phyloP scores from a whole-genome alignment of 495 filamentous ascomycete species.

The Penicillium canescens region DNA sequence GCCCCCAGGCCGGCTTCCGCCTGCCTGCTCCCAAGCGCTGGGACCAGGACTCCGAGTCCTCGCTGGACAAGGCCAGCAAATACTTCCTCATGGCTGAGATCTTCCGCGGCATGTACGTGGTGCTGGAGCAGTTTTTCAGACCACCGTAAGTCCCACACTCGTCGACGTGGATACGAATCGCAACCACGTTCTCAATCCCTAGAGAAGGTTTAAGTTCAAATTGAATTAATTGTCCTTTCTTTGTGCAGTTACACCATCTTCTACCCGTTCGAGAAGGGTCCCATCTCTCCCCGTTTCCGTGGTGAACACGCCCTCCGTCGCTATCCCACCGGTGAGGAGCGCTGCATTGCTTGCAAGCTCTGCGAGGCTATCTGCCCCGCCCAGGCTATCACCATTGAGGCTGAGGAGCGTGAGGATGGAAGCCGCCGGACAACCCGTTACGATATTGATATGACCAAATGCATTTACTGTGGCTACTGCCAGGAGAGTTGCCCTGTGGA shows the following conservation, averaged over 20 bases:
- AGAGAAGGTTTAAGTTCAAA: constrained; percentile 4
- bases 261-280: constrained; percentile 99
- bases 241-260: constrained; percentile 84
- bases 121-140: constrained; percentile 96
- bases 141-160: constrained; percentile 72
- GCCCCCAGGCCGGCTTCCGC: constrained; percentile 79
- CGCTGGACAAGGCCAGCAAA: constrained; percentile 79
- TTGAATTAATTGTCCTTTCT: constrained; percentile 7
- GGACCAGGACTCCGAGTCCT: constrained; percentile 68
- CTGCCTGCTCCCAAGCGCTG: constrained; percentile 65
- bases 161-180: background rate
- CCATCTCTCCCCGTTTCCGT: constrained; percentile 95
- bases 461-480: constrained; percentile 99
- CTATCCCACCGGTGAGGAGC: constrained; percentile 96
- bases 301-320: constrained; percentile 94
- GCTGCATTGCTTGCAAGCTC: constrained; percentile 98
- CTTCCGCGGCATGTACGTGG: constrained; percentile 95
- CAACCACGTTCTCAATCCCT: background rate
- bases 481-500: constrained; percentile 99
- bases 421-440: constrained; percentile 93
- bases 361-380: constrained; percentile 98
- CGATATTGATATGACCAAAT: constrained; percentile 99
- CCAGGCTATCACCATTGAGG: constrained; percentile 96
- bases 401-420: constrained; percentile 94
- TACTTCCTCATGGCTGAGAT: constrained; percentile 96